phyloP scores from a whole-genome alignment of 2,329 filamentous ascomycete genomes.

The Zymoseptoria passerinii region DNA sequence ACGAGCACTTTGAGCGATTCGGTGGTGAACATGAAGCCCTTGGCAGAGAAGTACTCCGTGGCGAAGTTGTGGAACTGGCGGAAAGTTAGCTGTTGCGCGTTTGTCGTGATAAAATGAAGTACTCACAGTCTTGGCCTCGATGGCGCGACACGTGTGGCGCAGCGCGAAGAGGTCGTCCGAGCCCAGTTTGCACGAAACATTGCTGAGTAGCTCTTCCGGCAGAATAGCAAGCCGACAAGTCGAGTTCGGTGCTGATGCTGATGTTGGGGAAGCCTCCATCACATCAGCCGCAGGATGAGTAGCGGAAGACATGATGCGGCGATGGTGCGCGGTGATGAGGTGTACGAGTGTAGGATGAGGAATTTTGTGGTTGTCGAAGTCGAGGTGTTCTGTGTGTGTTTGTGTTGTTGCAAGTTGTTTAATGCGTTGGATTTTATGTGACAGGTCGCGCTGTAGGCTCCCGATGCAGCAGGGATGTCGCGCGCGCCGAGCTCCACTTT shows the following conservation, averaged over 20 bases:
- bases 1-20: constrained; percentile 20
- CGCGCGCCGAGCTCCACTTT: too few species aligned
- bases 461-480: neutral
- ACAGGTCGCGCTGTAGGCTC: neutral
- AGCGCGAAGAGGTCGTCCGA: constrained; percentile 22
- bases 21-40: constrained; percentile 21
- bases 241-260: neutral
- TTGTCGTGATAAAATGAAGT: neutral
- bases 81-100: neutral
- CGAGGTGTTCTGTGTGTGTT: neutral
- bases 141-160: constrained; percentile 20
- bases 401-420: neutral
- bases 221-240: constrained; percentile 12
- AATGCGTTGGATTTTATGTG: neutral
- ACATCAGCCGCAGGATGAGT: neutral
- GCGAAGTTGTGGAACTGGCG: constrained; percentile 22
- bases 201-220: constrained; percentile 24
- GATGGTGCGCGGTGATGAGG: neutral
- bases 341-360: neutral
- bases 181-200: constrained; percentile 20
- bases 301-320: neutral
- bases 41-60: constrained; percentile 20
- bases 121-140: constrained; percentile 15
- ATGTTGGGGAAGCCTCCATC: neutral
- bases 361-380: neutral